Base-by-base conservation (phyloP, 108 stramenopile species). In the Cylindrotheca fusiformis region DNA sequence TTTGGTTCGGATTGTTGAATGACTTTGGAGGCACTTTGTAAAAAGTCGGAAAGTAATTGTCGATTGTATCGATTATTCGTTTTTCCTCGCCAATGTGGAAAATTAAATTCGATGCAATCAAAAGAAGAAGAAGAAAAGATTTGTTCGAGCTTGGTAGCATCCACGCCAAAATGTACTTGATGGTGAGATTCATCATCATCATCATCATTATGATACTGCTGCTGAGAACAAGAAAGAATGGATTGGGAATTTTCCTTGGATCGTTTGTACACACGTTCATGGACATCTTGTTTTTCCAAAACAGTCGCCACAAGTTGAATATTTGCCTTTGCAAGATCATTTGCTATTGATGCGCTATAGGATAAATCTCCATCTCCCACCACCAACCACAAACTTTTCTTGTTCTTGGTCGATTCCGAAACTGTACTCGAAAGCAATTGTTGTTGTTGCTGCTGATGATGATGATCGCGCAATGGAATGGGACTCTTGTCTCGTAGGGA, bases 21-120 rank as follows among this genome's bases (percentile, higher is more conserved):
- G 17, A 83, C 75, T 32, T 60, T 19, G 22, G 52, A 51, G 8
- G 87, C 85, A 74, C 85, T 87, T 22, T 63, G 53, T 32, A 92
- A 60, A 51, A 92, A 92, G 6, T 71, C 70, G 50, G 61, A 60
- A 29, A 92, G 31, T 2, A 92, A 51, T 60, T 79, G 33, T 59
- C 91, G 79, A 60, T 92, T 92, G 60, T 78, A 62, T 50, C 82
- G 61, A 49, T 80, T 66, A 49, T 92, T 92, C 4, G 86, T 67
- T 74, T 92, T 92, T 30, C 91, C 91, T 44, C 70, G 65, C 91
- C 91, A 92, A 70, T 92, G 91, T 19, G 91, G 91, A 77, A 92
- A 92, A 55, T 92, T 92, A 62, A 92, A 92, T 54, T 83, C 78
- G 45, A 92, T 89, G 19, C 77, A 55, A 60, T 89, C 82, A 73